A percentile compares a stretch with the other conserved stretches of the same genome.
phyloP scores from a whole-genome alignment of 305 asterid species.

The Fraxinus nigra region DNA sequence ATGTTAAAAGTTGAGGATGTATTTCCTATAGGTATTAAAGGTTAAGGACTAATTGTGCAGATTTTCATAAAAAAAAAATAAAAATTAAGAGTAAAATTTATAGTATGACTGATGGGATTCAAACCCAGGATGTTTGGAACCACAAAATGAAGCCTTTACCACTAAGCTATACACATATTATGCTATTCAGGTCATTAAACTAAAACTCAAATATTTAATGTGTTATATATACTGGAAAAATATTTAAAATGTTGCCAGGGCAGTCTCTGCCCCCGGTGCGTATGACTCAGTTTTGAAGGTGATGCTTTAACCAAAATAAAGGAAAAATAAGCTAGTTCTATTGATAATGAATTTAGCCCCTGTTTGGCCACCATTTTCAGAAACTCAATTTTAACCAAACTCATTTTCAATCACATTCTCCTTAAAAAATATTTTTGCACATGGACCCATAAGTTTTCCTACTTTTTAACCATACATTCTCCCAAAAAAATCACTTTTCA shows the following conservation, averaged over 20 bases:
- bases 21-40: not conserved
- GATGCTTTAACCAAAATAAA: constrained; percentile 2
- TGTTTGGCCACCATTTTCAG: not conserved
- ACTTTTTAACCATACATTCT: not conserved
- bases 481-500: not conserved
- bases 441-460: not conserved
- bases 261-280: not conserved
- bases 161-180: not conserved
- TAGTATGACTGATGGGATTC: not conserved
- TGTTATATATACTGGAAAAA: not conserved
- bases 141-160: not conserved
- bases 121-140: not conserved
- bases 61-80: too few relatives aligned
- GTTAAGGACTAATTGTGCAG: not conserved
- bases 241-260: not conserved
- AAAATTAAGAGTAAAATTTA: not conserved
- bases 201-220: not conserved
- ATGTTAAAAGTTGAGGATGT: not conserved
- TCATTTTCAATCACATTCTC: not conserved
- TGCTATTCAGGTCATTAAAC: not conserved
- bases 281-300: not conserved
- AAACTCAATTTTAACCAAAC: not conserved
- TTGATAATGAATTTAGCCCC: constrained; percentile 5
- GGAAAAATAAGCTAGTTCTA: constrained; percentile 3
- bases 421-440: not conserved